A percentile compares a stretch with the other conserved stretches of the same genome.
Evolutionary conservation across 768 basidiomycete species (phyloP).

Genomic region (Boletus edulis): DNA sequence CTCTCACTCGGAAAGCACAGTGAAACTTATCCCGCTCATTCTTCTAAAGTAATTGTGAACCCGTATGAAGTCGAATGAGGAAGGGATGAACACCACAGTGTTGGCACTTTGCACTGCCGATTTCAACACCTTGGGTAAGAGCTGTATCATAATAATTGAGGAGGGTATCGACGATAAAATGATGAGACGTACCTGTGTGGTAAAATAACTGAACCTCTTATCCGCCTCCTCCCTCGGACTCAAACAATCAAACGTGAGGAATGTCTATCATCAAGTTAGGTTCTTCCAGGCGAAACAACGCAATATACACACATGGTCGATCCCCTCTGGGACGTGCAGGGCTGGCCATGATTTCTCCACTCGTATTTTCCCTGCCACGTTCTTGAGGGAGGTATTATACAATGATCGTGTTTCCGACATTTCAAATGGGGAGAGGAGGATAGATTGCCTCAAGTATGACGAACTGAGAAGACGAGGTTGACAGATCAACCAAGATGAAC

Average conservation of each 20-base stretch:
- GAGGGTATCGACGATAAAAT: background rate
- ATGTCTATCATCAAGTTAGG: conserved; percentile 45
- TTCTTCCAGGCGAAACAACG: background rate
- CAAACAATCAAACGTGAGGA: conserved; percentile 69
- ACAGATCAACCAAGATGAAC: conserved; percentile 43
- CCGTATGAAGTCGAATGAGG: conserved; percentile 95
- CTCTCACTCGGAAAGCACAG: conserved; percentile 86
- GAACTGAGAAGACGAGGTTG: conserved; percentile 48
- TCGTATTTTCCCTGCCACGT: conserved; percentile 81
- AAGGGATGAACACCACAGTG: conserved; percentile 87
- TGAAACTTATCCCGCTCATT: conserved; percentile 63
- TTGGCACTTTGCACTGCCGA: conserved; percentile 92
- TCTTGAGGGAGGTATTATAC: conserved; percentile 72
- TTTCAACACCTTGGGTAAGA: conserved; percentile 79
- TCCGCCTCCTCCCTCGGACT: conserved; percentile 80
- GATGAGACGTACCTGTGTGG: conserved; percentile 59
- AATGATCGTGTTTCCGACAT: conserved; percentile 84
- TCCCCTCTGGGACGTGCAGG: conserved; percentile 75
- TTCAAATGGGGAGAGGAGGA: conserved; percentile 84
- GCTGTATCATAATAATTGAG: conserved; percentile 36
- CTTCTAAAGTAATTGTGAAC: conserved; percentile 86
- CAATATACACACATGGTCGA: conserved; percentile 63
- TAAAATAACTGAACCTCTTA: conserved; percentile 84
- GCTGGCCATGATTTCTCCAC: conserved; percentile 69
- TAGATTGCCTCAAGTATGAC: conserved; percentile 82